phyloP scores from a whole-genome alignment of 164 flowering plant species.

The Brasenia schreberi region DNA sequence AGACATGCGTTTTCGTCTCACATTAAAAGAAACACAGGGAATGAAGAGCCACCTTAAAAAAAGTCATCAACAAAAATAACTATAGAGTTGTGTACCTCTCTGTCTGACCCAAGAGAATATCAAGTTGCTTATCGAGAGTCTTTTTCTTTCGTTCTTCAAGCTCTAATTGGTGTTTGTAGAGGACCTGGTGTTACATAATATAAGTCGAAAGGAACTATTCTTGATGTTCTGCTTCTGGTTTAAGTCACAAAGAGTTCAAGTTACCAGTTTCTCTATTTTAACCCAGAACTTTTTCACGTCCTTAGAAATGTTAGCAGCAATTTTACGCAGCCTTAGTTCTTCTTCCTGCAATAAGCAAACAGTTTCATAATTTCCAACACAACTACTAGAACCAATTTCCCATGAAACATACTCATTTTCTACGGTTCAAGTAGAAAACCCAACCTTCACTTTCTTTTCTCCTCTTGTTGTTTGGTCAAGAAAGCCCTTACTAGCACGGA shows the following conservation, averaged over 20 bases:
- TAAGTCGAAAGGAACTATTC: not conserved
- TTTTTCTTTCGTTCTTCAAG: slow-evolving; percentile 84
- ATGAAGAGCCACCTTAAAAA: not conserved
- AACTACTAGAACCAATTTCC: too few relatives aligned
- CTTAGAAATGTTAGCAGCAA: slow-evolving; percentile 87
- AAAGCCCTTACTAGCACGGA: slow-evolving; percentile 86
- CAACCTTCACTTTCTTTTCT: slow-evolving; percentile 92
- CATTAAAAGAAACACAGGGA: not conserved
- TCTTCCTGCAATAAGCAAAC: slow-evolving; percentile 51
- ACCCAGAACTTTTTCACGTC: slow-evolving; percentile 97
- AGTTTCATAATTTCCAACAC: not conserved
- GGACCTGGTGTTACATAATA: slow-evolving; percentile 40
- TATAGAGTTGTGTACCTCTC: slow-evolving; percentile 50
- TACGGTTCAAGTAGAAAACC: not conserved
- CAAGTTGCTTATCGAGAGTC: slow-evolving; percentile 91
- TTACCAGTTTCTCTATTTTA: slow-evolving; percentile 95
- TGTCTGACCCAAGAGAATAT: slow-evolving; percentile 94
- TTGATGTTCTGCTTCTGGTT: not conserved
- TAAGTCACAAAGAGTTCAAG: slow-evolving; percentile 11
- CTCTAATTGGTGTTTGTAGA: slow-evolving; percentile 92
- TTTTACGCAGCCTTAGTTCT: slow-evolving; percentile 74
- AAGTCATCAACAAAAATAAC: not conserved
- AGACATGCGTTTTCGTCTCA: not conserved
- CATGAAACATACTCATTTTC: too few relatives aligned
- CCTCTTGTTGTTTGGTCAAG: slow-evolving; percentile 91